Conservation (phyloP, 2,329 filamentous ascomycete species). For the Helotiales sp. region DNA sequence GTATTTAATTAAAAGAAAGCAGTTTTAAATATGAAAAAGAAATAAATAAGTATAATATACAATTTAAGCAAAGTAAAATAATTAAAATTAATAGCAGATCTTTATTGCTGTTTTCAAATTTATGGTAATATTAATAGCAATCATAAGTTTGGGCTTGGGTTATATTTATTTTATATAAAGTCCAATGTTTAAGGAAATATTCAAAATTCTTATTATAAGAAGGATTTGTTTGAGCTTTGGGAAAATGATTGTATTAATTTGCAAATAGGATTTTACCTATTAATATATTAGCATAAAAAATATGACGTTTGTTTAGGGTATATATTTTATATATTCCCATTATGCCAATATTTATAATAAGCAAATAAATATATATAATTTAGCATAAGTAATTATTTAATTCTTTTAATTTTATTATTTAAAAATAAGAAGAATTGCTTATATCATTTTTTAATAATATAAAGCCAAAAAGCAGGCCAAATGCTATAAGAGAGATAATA, state of each 20-base stretch:
- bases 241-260: not conserved
- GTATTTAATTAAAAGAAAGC: too few relatives aligned
- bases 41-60: too few relatives aligned
- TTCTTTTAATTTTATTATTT: not conserved
- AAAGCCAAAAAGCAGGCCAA: not conserved
- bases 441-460: not conserved
- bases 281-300: not conserved
- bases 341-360: not conserved
- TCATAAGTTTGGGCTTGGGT: not conserved
- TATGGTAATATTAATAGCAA: not conserved
- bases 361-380: not conserved
- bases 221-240: not conserved
- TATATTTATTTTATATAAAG: not conserved
- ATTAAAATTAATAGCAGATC: not conserved
- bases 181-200: too few relatives aligned
- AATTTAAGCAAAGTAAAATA: not conserved
- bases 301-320: not conserved
- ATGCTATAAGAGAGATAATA: not conserved
- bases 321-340: not conserved
- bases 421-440: not conserved
- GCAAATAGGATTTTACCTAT: not conserved
- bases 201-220: not conserved
- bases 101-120: not conserved
- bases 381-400: not conserved
- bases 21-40: too few relatives aligned